Conservation (phyloP, 1,284 basidiomycete genomes). For the Cerioporus squamosus region DNA sequence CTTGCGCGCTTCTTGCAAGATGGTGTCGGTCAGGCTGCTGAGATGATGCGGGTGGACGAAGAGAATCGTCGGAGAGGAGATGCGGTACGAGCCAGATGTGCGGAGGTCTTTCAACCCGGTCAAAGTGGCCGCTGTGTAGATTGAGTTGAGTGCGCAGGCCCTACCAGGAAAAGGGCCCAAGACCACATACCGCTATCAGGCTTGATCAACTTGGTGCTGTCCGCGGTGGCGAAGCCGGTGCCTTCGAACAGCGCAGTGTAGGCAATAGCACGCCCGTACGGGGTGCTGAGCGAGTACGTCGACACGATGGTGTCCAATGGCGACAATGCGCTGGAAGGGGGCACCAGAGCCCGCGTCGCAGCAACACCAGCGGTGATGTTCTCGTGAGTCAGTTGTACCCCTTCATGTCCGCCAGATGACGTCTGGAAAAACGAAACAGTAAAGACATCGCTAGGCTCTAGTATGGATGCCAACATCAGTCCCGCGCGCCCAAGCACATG, state of each 20-base stretch:
- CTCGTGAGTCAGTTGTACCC: conserved; percentile 72
- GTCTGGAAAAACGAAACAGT: conserved; percentile 68
- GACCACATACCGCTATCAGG: conserved; percentile 45
- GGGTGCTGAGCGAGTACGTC: conserved; percentile 67
- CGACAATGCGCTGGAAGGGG: conserved; percentile 62
- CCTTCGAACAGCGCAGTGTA: conserved; percentile 79
- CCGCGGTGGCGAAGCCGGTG: conserved; percentile 67
- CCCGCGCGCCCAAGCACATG: background rate
- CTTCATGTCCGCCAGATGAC: conserved; percentile 55
- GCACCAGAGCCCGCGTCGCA: conserved; percentile 67
- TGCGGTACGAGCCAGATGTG: conserved; percentile 51
- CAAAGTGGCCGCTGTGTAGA: background rate
- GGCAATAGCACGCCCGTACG: conserved; percentile 73
- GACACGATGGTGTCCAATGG: conserved; percentile 75
- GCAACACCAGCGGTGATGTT: conserved; percentile 82
- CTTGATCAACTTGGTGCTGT: conserved; percentile 56
- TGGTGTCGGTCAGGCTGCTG: conserved; percentile 49
- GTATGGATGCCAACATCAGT: background rate
- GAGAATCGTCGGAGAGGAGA: conserved; percentile 70
- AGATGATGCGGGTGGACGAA: conserved; percentile 68
- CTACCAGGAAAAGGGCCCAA: background rate
- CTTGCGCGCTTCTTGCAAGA: conserved; percentile 57
- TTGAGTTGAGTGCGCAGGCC: background rate
- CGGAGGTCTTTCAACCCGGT: conserved; percentile 50
- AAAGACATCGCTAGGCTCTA: conserved; percentile 66